Evolutionary conservation across 2,329 filamentous ascomycete genomes (phyloP).

Genomic region (Stromatinia cepivora): DNA sequence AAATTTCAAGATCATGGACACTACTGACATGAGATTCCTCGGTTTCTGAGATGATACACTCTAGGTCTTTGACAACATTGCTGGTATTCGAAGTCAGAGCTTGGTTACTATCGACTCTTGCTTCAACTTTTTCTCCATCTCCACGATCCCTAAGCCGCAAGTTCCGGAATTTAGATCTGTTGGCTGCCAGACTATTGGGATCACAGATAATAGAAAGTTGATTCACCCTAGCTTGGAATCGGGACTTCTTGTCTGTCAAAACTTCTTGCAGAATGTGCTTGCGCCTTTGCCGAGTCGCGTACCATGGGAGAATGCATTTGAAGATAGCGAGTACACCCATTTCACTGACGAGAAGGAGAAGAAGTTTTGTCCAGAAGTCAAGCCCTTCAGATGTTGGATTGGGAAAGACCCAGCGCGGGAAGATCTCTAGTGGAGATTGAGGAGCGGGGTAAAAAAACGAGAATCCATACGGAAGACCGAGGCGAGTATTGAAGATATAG

Average conservation of each 20-base stretch:
- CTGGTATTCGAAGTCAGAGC: not conserved
- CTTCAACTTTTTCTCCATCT: not conserved
- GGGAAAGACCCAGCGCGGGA: not conserved
- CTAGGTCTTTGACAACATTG: not conserved
- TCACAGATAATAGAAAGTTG: not conserved
- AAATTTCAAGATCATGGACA: not conserved
- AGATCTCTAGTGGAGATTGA: not conserved
- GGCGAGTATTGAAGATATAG: not conserved
- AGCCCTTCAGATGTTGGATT: not conserved
- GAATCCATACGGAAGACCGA: not conserved
- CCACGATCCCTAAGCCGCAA: not conserved
- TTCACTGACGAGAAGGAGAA: not conserved
- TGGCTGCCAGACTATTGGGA: not conserved
- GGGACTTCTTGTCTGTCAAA: not conserved
- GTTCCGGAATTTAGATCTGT: not conserved
- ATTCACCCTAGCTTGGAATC: not conserved
- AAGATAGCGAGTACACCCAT: not conserved
- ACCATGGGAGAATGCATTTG: not conserved
- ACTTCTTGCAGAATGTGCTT: too few species aligned
- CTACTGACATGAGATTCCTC: too few species aligned
- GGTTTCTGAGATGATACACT: not conserved
- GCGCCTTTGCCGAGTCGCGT: not conserved
- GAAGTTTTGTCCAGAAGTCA: not conserved
- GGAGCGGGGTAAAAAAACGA: slow-evolving; percentile 1
- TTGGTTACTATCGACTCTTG: not conserved